Evolutionary conservation across 208 protist genomes (phyloP), one percentile per base, ranked within the genome.

Genomic region (Wallacemonas sp.): DNA sequence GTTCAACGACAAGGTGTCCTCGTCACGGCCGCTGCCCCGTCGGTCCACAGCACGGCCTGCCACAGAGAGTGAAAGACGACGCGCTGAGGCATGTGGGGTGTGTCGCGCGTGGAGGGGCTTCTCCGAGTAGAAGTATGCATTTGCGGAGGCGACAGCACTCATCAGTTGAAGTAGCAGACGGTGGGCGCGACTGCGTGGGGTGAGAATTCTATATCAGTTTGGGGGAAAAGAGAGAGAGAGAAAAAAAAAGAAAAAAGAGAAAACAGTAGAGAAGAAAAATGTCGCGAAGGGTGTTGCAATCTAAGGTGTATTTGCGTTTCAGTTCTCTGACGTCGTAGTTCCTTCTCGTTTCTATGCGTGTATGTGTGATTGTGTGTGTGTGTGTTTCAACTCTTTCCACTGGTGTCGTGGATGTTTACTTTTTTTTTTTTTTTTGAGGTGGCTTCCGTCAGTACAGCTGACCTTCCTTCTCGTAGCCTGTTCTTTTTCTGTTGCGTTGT

Each of bases 101-200:
- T 39, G 51, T n/a, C 51, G 24, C 5, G 51, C 51, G 28, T 58
- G 41, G 15, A 49, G 19, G 5, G 62, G 62, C 17, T 44, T 42
- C 31, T 44, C 44, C 2, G 62, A 67, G 62, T 58, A 67, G 47
- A 49, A 67, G 47, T 67, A 67, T 47, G 62, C 47, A 19, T 62
- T 62, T 33, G 56, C 36, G 28, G 24, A n/a, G n/a, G n/a, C n/a
- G n/a, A n/a, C n/a, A n/a, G n/a, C 30, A 30, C 41, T 62, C 56
- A 62, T 62, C 47, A 27, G 36, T 41, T 41, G 24, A 19, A 6
- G 36, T 21, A 65, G 11, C 8, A 51, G 26, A 51, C 6, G 38
- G n/a, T n/a, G n/a, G n/a, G n/a, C n/a, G n/a, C n/a, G n/a, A n/a
- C n/a, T n/a, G n/a, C n/a, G n/a, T n/a, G n/a, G n/a, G n/a, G n/a